phyloP scores from a whole-genome alignment of 2,329 filamentous ascomycete species.

The Podosphaera xanthii region DNA sequence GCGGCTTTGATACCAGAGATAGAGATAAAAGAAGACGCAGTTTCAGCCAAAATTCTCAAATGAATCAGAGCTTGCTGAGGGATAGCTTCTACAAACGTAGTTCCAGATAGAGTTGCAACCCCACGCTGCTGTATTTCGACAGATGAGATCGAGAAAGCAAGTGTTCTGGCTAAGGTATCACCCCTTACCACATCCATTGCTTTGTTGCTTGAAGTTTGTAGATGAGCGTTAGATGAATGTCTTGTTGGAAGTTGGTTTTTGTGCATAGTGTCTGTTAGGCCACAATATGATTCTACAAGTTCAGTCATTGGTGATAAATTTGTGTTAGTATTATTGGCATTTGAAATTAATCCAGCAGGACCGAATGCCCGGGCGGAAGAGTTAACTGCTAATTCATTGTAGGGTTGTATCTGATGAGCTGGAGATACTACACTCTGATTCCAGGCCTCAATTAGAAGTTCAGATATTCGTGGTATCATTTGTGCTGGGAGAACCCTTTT shows the following conservation, averaged over 20 bases:
- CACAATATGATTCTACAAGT: constrained; percentile 35
- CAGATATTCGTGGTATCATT: constrained; percentile 10
- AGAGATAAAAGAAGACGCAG: constrained; percentile 62
- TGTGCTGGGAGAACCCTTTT: constrained; percentile 7
- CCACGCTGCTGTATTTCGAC: constrained; percentile 86
- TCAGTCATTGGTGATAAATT: constrained; percentile 24
- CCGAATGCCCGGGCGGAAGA: constrained; percentile 11
- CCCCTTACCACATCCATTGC: constrained; percentile 26
- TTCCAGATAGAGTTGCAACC: constrained; percentile 46
- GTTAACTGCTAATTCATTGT: constrained; percentile 6
- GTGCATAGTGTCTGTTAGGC: constrained; percentile 33
- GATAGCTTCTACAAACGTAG: constrained; percentile 62
- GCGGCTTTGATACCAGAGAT: constrained; percentile 44
- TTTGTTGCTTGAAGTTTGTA: constrained; percentile 1
- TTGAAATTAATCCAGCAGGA: constrained; percentile 13
- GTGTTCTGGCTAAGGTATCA: constrained; percentile 38
- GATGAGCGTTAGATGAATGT: constrained; percentile 10
- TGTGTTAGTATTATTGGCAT: constrained; percentile 18
- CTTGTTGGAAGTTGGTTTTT: constrained; percentile 28
- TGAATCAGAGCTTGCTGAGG: constrained; percentile 69
- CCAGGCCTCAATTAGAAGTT: constrained; percentile 14
- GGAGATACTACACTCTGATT: not conserved
- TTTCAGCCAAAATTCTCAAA: constrained; percentile 71
- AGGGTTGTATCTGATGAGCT: constrained; percentile 3
- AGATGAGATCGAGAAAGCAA: constrained; percentile 70